phyloP scores from a whole-genome alignment of 2,329 filamentous ascomycete genomes.

The Chaetothyriales sp. region DNA sequence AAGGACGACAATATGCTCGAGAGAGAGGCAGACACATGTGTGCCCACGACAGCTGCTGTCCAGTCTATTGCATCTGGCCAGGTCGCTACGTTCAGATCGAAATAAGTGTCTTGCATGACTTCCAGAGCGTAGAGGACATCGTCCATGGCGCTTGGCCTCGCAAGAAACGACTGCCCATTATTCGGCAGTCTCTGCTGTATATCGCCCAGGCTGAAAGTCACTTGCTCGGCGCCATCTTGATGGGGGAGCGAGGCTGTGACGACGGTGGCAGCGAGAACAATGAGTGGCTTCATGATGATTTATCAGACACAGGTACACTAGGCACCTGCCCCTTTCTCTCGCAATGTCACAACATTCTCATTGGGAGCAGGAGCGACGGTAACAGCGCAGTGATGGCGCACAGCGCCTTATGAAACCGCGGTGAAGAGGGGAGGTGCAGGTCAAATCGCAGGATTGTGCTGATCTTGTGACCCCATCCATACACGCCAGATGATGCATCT shows the following conservation, averaged over 20 bases:
- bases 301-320: background rate
- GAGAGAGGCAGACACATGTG: conserved; percentile 61
- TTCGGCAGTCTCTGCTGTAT: background rate
- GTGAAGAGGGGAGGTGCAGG: background rate
- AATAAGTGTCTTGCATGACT: conserved; percentile 66
- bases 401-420: background rate
- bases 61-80: conserved; percentile 87
- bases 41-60: conserved; percentile 76
- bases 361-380: background rate
- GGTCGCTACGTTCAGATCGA: conserved; percentile 59
- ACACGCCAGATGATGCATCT: background rate
- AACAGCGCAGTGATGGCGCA: background rate
- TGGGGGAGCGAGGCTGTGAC: background rate
- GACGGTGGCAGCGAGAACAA: background rate
- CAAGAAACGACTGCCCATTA: background rate
- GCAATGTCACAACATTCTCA: background rate
- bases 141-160: background rate
- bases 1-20: conserved; percentile 51
- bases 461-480: background rate
- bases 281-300: background rate
- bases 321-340: background rate
- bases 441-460: background rate
- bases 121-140: conserved; percentile 40
- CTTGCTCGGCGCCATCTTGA: background rate
- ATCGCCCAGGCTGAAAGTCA: background rate